Evolutionary conservation across 331 rosid genomes (phyloP).

Genomic region (Quercus phellos): DNA sequence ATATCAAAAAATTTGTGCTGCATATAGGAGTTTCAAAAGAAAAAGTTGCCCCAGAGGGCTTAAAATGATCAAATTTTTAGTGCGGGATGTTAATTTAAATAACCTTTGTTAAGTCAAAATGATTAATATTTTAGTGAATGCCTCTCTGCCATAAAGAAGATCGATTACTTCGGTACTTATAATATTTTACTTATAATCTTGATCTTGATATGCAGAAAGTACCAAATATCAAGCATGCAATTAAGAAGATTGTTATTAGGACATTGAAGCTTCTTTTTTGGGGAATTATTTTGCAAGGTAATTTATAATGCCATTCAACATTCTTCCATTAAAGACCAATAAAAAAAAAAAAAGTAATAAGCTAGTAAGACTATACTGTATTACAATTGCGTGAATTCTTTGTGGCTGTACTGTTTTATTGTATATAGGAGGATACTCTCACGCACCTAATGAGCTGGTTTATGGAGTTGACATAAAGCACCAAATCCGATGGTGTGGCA

Average conservation of each 20-base stretch:
- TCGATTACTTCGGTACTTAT: too few species aligned
- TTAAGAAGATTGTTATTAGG: slow-evolving; percentile 36
- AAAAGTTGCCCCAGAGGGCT: too few species aligned
- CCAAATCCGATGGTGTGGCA: slow-evolving; percentile 71
- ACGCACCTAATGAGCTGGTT: slow-evolving; percentile 60
- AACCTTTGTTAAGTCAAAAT: too few species aligned
- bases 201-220: slow-evolving; percentile 41
- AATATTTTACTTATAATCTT: background rate
- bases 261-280: slow-evolving; percentile 51
- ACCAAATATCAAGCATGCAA: slow-evolving; percentile 37
- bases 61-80: too few species aligned
- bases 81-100: too few species aligned
- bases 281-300: slow-evolving; percentile 56
- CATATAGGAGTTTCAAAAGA: too few species aligned
- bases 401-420: background rate
- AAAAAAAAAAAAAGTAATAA: background rate
- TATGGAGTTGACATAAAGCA: slow-evolving; percentile 75
- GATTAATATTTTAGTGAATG: too few species aligned
- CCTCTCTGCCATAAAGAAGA: too few species aligned
- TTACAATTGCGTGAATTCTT: background rate
- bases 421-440: slow-evolving; percentile 75
- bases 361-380: background rate
- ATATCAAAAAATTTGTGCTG: too few species aligned
- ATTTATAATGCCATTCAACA: background rate
- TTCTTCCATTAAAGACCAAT: background rate